phyloP scores from a whole-genome alignment of 2,329 filamentous ascomycete genomes.

The Claviceps africana region DNA sequence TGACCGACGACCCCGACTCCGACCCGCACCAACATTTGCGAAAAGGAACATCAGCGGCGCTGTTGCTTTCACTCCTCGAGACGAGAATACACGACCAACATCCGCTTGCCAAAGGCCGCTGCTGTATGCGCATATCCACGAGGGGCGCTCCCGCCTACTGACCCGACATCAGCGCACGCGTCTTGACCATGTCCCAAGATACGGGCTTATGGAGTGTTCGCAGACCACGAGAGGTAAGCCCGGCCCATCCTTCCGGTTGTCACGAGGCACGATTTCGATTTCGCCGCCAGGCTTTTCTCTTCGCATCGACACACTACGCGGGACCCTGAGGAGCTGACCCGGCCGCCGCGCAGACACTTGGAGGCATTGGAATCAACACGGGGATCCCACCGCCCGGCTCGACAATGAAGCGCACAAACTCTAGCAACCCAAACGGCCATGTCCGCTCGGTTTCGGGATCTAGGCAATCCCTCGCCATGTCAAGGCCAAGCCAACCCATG shows the following conservation, averaged over 20 bases:
- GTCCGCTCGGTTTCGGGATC: conserved; percentile 70
- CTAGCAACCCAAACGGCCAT: conserved; percentile 51
- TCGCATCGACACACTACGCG: conserved; percentile 8
- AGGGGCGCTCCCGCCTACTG: not conserved
- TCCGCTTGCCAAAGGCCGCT: not conserved
- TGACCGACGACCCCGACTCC: too few species aligned
- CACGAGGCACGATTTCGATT: not conserved
- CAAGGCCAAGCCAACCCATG: conserved; percentile 70
- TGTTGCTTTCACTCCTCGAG: not conserved
- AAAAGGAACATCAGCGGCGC: not conserved
- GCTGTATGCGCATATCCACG: not conserved
- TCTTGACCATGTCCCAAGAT: conserved; percentile 63
- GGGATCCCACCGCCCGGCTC: conserved; percentile 83
- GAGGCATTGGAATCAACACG: conserved; percentile 68
- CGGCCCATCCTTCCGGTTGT: conserved; percentile 2
- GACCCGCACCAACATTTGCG: not conserved
- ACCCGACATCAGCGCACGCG: conserved; percentile 1
- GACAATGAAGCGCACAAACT: conserved; percentile 84
- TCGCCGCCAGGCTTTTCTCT: not conserved
- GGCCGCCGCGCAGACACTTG: conserved; percentile 53
- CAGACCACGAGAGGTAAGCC: conserved; percentile 71
- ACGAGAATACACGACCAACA: conserved; percentile 1
- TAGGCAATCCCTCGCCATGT: conserved; percentile 72
- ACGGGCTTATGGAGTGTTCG: conserved; percentile 81
- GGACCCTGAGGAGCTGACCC: not conserved